Percentiles rank a stretch among this genome's conserved stretches.
Conservation (phyloP, 768 basidiomycete genomes). For the Tylopilus vinaceipallidus region DNA sequence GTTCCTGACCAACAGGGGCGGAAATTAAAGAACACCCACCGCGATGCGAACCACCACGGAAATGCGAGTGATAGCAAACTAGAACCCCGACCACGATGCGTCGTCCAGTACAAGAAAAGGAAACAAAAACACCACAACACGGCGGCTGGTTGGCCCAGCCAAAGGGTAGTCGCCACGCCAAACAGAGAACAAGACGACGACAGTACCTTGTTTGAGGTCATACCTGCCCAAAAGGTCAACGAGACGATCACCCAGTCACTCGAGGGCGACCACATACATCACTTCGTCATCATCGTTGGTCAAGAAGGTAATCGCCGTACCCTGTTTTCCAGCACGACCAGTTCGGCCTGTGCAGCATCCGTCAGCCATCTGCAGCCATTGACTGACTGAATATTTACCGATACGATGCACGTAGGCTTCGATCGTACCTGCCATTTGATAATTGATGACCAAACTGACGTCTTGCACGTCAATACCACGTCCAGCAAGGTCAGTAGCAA, state of each 20-base stretch:
- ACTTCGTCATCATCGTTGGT: conserved; percentile 96
- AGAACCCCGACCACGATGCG: background rate
- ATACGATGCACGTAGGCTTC: conserved; percentile 98
- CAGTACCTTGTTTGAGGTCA: conserved; percentile 88
- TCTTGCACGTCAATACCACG: conserved; percentile 99
- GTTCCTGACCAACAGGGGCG: background rate
- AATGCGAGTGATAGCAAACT: conserved; percentile 1
- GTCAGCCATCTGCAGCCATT: background rate
- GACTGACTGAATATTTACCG: conserved; percentile 49
- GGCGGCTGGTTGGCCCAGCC: too few species aligned
- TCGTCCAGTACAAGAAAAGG: background rate
- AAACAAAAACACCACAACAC: background rate
- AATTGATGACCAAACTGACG: conserved; percentile 94
- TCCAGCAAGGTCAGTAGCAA: conserved; percentile 96
- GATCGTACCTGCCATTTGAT: conserved; percentile 95
- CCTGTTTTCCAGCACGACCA: conserved; percentile 95
- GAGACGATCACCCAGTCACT: background rate
- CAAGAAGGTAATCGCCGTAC: conserved; percentile 92
- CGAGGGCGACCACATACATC: conserved; percentile 59
- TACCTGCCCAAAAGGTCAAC: conserved; percentile 54
- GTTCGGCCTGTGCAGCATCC: conserved; percentile 71
- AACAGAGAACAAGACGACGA: background rate
- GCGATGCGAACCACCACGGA: background rate
- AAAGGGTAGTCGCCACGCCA: too few species aligned
- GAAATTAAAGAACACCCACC: conserved; percentile 9